A percentile compares a stretch with the other conserved stretches of the same genome.
Evolutionary conservation across 164 flowering plant species (phyloP).

Genomic region (Berberis vulgaris): DNA sequence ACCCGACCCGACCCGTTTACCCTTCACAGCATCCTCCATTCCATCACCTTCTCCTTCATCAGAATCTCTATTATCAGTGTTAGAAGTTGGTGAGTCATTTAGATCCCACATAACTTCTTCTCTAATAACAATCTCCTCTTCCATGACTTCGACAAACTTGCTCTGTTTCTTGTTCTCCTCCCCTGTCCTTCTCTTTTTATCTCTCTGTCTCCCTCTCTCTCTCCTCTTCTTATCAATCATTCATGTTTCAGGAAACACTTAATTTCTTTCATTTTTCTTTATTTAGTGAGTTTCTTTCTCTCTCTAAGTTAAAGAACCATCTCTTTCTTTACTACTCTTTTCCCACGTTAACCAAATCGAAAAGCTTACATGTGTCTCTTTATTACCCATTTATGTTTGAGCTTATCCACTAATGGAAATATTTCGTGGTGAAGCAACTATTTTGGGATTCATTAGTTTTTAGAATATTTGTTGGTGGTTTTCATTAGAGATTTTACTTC

Average conservation of each 20-base stretch:
- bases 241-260: background rate
- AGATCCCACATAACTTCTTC: conserved; percentile 64
- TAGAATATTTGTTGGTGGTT: no score
- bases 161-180: no score
- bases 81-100: conserved; percentile 55
- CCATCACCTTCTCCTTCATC: conserved; percentile 17
- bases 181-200: background rate
- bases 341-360: conserved; percentile 85
- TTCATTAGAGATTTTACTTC: background rate
- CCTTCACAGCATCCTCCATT: conserved; percentile 20
- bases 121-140: no score
- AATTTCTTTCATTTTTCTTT: background rate
- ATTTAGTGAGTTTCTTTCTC: background rate
- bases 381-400: background rate
- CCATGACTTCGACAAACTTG: no score
- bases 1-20: conserved; percentile 47
- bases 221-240: conserved; percentile 5
- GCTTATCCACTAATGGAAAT: no score
- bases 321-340: conserved; percentile 44
- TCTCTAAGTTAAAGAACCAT: conserved; percentile 25
- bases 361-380: conserved; percentile 24
- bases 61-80: conserved; percentile 19
- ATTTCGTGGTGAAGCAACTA: no score
- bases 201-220: background rate
- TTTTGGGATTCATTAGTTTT: no score